Evolutionary conservation across 2,329 filamentous ascomycete species (phyloP), one percentile per base, ranked within the genome.

Genomic region (Orbilia quercus): DNA sequence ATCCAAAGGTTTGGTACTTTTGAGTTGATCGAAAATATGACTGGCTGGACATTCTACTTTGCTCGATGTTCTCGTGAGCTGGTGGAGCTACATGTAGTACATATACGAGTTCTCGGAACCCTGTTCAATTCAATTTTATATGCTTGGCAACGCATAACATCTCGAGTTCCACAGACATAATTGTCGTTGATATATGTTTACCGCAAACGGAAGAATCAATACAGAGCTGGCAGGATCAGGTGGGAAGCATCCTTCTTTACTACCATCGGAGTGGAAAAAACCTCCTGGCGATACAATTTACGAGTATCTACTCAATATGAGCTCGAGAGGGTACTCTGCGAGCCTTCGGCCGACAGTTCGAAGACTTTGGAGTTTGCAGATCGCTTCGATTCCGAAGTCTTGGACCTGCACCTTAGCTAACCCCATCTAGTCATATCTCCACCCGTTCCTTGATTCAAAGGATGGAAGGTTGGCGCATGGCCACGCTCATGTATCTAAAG

Each of bases 371-470:
- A 42, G 31, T 36, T n/a, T 65, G 67, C 67, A 72, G 38, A 66
- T 73, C 69, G 60, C 69, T 62, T 73, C 60, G 69, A 73, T 66
- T 66, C 69, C 69, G 60, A 73, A 66, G 22, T 40, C 31, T 45
- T 66, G 60, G 69, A 20, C 28, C 38, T 36, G 18, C 23, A 18
- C 14, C 44, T n/a, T n/a, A n/a, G n/a, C n/a, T 45, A 44, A 36
- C 40, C 31, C 23, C 16, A 36, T 55, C 40, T 36, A 16, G 48
- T 38, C 45, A 1, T n/a, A n/a, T 54, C 38, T 44, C 36, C 34
- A 14, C 23, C 20, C 31, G 50, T 64, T 58, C 57, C 58, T 64
- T 64, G 65, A 47, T 62, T 62, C 36, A 47, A 69, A 58, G 63
- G 62, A 59, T 55, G 23, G 36, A 7, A 40, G 6, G 23, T 36